These are phyloP conservation scores for Nannizzia gypsea DNA, from an alignment of 2,329 filamentous ascomycete species.

Conservation along the genomic window DNA sequence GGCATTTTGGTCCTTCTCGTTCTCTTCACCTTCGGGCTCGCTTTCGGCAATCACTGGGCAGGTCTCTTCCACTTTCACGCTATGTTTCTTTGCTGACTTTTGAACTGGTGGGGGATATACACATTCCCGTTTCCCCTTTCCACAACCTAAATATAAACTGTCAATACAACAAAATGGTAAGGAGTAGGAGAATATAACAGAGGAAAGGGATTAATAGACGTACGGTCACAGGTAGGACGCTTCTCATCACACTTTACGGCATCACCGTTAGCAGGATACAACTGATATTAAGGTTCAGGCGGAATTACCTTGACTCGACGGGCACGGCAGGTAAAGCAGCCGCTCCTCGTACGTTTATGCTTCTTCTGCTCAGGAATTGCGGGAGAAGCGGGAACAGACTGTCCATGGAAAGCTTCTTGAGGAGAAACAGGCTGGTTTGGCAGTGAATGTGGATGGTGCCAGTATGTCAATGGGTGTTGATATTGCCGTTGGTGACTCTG, in stretches of 20 bases:
- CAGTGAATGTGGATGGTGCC: not conserved
- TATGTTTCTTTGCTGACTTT: constrained; percentile 31
- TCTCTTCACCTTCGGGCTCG: constrained; percentile 43
- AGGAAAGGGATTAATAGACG: constrained; percentile 19
- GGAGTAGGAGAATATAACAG: not conserved
- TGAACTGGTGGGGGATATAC: constrained; percentile 61
- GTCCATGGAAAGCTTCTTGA: not conserved
- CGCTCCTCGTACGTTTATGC: constrained; percentile 83
- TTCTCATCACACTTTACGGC: constrained; percentile 68
- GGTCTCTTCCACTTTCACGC: constrained; percentile 32
- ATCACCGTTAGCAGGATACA: constrained; percentile 7
- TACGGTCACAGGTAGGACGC: constrained; percentile 70
- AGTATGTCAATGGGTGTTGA: not conserved
- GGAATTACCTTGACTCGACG: constrained; percentile 61
- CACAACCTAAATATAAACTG: constrained; percentile 51
- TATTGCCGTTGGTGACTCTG: not conserved
- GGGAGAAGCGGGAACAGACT: not conserved
- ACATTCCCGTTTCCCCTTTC: constrained; percentile 83
- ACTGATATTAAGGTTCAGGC: no score
- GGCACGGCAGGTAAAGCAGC: constrained; percentile 83
- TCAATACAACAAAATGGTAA: not conserved
- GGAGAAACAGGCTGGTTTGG: not conserved
- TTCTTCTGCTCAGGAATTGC: constrained; percentile 59
- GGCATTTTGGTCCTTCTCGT: constrained; percentile 20
- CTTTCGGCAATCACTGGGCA: constrained; percentile 33